A percentile compares a stretch with the other conserved stretches of the same genome.
These are phyloP conservation scores for Lepiota subincarnata DNA, from an alignment of 768 basidiomycete species.

Conservation along the genomic window DNA sequence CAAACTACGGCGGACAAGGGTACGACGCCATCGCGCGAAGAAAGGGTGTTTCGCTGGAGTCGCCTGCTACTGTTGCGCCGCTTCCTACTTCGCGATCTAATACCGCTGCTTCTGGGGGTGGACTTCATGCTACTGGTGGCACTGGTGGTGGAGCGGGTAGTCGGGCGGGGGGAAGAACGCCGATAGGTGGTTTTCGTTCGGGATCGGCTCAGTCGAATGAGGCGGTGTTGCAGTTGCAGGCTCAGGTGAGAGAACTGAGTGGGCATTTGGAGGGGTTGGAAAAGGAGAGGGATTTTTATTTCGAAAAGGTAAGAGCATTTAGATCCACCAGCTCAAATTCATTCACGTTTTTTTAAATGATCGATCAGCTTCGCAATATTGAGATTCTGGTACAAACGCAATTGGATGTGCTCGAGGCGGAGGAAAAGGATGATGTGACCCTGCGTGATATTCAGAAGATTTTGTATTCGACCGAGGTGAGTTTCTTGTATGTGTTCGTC, in stretches of 20 bases:
- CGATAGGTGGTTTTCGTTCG: conserved; percentile 63
- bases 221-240: conserved; percentile 61
- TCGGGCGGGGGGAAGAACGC: conserved; percentile 68
- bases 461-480: conserved; percentile 90
- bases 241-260: conserved; percentile 79
- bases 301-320: conserved; percentile 99
- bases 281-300: conserved; percentile 98
- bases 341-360: neutral
- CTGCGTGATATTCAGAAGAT: conserved; percentile 86
- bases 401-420: conserved; percentile 53
- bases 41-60: conserved; percentile 70
- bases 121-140: conserved; percentile 23
- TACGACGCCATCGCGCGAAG: conserved; percentile 86
- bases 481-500: conserved; percentile 18
- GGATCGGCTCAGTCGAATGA: conserved; percentile 67
- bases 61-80: conserved; percentile 76
- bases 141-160: conserved; percentile 22
- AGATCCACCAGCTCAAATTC: too few species aligned
- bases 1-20: conserved; percentile 79
- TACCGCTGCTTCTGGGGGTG: neutral
- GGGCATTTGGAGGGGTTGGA: conserved; percentile 84
- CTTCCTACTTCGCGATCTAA: conserved; percentile 35
- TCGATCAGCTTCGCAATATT: conserved; percentile 80
- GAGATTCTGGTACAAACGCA: conserved; percentile 90
- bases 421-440: conserved; percentile 53